Evolutionary conservation across 106 monocot species (phyloP).

Genomic region (Posidonia australis): DNA sequence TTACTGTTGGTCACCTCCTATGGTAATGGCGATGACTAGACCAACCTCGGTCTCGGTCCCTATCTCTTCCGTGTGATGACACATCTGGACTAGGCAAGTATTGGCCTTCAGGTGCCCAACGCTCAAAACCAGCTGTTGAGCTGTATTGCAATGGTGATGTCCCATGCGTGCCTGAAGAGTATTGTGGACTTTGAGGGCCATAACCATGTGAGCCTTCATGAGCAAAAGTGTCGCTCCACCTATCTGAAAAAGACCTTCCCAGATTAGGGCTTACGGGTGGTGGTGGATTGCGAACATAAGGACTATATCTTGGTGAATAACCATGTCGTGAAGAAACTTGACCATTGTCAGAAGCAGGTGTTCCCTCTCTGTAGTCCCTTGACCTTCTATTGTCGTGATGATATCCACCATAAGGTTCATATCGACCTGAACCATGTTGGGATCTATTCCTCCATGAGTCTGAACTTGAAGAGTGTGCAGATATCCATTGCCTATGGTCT

Average conservation of each 20-base stretch:
- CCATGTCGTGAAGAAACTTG: conserved; percentile 17
- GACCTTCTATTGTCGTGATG: conserved; percentile 20
- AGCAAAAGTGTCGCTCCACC: conserved; percentile 21
- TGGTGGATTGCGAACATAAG: conserved; percentile 29
- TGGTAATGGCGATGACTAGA: conserved; percentile 13
- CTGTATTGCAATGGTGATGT: conserved; percentile 14
- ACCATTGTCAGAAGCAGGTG: conserved; percentile 7
- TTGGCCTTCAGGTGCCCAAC: conserved; percentile 8
- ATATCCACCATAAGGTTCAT: conserved; percentile 11
- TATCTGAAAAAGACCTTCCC: conserved; percentile 50
- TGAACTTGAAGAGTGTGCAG: conserved; percentile 10
- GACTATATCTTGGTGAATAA: conserved; percentile 40
- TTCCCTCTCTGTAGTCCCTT: conserved; percentile 21
- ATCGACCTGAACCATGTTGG: background rate
- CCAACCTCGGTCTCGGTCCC: conserved; percentile 21
- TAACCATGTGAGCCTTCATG: conserved; percentile 25
- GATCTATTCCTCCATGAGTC: conserved; percentile 10
- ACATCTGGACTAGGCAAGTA: conserved; percentile 9
- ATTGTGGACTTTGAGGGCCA: conserved; percentile 19
- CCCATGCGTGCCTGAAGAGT: conserved; percentile 6
- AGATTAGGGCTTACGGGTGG: conserved; percentile 26
- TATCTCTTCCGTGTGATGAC: conserved; percentile 23
- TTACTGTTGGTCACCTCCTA: conserved; percentile 1
- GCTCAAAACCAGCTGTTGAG: conserved; percentile 12
- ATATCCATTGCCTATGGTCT: conserved; percentile 52